Evolutionary conservation across 2,329 filamentous ascomycete genomes (phyloP).

Genomic region (Aureobasidium vineae): DNA sequence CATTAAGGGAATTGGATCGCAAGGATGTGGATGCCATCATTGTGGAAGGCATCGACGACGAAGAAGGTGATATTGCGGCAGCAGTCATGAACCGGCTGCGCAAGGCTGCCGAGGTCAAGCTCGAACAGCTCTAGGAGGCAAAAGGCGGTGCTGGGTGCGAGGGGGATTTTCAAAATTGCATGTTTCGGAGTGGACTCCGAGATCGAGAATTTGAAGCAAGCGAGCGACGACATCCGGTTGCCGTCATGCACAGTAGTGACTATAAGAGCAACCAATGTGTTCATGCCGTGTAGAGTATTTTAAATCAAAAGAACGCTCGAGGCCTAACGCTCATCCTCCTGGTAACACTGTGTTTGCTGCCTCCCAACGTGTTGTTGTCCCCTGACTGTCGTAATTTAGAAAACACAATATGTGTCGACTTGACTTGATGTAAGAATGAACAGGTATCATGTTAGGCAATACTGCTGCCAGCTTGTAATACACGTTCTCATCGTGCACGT

Average conservation of each 20-base stretch:
- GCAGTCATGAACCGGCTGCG: slow-evolving; percentile 57
- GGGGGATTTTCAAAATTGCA: background rate
- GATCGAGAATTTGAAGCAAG: background rate
- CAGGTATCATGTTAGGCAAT: background rate
- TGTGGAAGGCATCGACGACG: slow-evolving; percentile 78
- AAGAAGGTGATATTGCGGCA: slow-evolving; percentile 74
- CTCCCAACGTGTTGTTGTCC: background rate
- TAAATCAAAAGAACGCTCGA: background rate
- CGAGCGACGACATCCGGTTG: background rate
- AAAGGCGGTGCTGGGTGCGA: background rate
- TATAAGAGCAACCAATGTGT: background rate
- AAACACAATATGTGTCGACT: background rate
- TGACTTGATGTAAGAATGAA: background rate
- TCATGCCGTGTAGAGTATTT: background rate
- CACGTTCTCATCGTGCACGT: background rate
- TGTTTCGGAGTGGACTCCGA: background rate
- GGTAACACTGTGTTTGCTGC: background rate
- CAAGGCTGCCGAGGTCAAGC: slow-evolving; percentile 48
- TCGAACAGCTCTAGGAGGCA: slow-evolving; percentile 8
- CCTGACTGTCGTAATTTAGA: background rate
- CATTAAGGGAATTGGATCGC: slow-evolving; percentile 79
- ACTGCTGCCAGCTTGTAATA: background rate
- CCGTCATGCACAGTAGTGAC: background rate
- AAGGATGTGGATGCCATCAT: slow-evolving; percentile 78
- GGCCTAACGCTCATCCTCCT: background rate